Conservation (phyloP, 75 land plant species). For the Pinus albicaulis region DNA sequence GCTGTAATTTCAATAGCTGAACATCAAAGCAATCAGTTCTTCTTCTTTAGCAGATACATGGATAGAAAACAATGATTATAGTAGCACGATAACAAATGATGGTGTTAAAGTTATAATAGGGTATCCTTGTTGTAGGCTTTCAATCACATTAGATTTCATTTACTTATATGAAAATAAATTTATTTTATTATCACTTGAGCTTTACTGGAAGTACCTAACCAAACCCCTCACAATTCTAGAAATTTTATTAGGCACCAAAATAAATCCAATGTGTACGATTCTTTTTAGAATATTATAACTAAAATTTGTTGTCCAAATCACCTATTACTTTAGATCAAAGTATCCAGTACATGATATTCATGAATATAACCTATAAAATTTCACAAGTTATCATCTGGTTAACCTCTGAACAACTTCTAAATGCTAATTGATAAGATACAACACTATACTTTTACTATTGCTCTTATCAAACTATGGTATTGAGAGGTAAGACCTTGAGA, state of each 20-base stretch:
- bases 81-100: background rate
- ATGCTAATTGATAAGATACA: constrained; percentile 3
- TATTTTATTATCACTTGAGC: background rate
- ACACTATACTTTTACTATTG: background rate
- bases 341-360: background rate
- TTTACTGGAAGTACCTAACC: background rate
- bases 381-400: background rate
- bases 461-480: background rate
- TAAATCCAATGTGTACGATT: no score
- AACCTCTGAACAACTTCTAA: background rate
- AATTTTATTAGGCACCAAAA: background rate
- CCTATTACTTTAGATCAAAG: background rate
- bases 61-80: background rate
- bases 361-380: background rate
- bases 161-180: background rate
- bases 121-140: background rate
- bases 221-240: background rate
- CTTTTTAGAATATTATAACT: no score
- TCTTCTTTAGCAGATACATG: background rate
- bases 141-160: background rate
- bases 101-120: background rate
- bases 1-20: background rate
- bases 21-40: background rate
- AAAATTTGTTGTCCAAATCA: no score
- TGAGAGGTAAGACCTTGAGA: constrained; percentile 56